Conservation (phyloP, 148 eudicot genomes). For the Oxyria digyna region DNA sequence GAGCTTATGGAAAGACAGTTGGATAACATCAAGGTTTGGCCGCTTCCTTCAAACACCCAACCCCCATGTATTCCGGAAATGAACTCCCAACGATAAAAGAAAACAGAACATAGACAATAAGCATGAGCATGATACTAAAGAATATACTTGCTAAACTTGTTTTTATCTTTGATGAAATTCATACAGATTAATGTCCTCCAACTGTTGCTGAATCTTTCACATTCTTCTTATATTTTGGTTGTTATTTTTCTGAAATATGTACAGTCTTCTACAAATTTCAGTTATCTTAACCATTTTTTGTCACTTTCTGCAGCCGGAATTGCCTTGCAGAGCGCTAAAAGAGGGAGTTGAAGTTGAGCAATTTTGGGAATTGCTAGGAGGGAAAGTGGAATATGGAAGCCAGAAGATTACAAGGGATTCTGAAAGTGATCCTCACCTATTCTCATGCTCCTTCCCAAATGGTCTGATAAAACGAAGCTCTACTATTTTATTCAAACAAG, state of each 20-base stretch:
- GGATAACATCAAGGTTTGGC: slow-evolving; percentile 68
- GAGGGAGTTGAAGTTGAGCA: slow-evolving; percentile 84
- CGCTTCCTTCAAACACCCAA: not conserved
- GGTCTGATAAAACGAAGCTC: slow-evolving; percentile 24
- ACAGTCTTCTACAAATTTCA: not conserved
- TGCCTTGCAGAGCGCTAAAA: slow-evolving; percentile 64
- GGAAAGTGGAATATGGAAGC: slow-evolving; percentile 66
- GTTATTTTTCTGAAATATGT: not conserved
- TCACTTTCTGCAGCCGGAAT: slow-evolving; percentile 60
- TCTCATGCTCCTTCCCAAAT: slow-evolving; percentile 62
- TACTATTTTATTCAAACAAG: not conserved
- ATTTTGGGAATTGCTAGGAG: slow-evolving; percentile 84
- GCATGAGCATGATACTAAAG: not conserved
- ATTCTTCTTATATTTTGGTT: not conserved
- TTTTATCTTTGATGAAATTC: not conserved
- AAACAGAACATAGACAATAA: not conserved
- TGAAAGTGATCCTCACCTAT: slow-evolving; percentile 85
- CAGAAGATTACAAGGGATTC: slow-evolving; percentile 59
- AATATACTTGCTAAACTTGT: not conserved
- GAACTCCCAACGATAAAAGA: not conserved
- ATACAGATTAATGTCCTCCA: not conserved
- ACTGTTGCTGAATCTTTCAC: not conserved
- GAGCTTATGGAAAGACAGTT: slow-evolving; percentile 87
- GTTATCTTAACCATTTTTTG: not conserved
- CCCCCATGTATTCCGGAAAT: not conserved